Base-by-base conservation (phyloP, 768 basidiomycete genomes). In the Coprinopsis sp. region DNA sequence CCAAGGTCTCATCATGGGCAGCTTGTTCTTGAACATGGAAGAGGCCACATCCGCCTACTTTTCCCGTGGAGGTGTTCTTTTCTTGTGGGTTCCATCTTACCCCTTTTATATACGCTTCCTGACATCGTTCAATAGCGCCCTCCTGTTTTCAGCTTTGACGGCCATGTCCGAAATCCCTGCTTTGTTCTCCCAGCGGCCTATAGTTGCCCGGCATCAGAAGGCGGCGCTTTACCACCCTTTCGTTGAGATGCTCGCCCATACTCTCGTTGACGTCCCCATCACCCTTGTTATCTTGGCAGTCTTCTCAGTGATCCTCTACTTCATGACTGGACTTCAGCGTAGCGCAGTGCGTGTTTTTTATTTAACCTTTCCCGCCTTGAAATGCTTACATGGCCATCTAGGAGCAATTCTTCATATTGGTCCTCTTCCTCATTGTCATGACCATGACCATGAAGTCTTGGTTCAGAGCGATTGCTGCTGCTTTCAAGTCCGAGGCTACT, bases 391-490 rank as follows among this genome's bases (percentile, higher is more conserved):
- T 34, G 13, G 6, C 24, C 6, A 23, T 34, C 10, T 25, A 47
- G 49, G 42, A 57, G 1, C 78, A 82, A 55, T 87, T 83, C 64
- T 84, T 85, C 56, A 71, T 73, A 33, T 81, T 79, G 60, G 67
- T 77, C 53, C 61, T 91, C 19, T 78, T 82, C 54, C 50, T 79
- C 19, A 75, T 79, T 46, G 57, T 68, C 3, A 73, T 81, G 57
- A 72, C 82, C 22, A 42, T 89, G 21, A 67, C 81, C 11, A 85
- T 90, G 78, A 84, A 84, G 58, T 80, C 78, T 0, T 82, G 83
- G 76, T 94, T 91, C 78, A 74, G 89, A 22, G 70, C 74, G 0
- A 62, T 87, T 11, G 81, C 83, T 2, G 81, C 85, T 1, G 69
- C 72, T 3, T 81, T 84, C 59, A 69, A 72, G 36, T 69, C 73